Evolutionary conservation across 768 basidiomycete species (phyloP).

Genomic region (Hysterangium stoloniferum): DNA sequence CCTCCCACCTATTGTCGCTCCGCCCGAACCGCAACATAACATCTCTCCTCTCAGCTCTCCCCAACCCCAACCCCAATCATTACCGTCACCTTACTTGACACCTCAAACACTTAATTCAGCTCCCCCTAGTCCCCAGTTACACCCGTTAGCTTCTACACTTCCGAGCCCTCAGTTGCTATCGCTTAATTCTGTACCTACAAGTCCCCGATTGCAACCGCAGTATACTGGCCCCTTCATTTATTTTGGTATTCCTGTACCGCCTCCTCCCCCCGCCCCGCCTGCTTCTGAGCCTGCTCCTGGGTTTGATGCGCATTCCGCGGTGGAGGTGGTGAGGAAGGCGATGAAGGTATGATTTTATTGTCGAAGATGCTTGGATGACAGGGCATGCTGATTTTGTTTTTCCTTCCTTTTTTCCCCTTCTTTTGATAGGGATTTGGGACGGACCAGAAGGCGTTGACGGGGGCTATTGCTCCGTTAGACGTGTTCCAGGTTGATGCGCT

Average conservation of each 20-base stretch:
- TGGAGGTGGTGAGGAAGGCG: conserved; percentile 5
- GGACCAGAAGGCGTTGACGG: conserved; percentile 8
- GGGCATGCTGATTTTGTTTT: not conserved
- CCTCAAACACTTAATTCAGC: not conserved
- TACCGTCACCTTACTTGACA: not conserved
- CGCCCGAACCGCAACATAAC: not conserved
- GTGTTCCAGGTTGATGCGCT: conserved; percentile 8
- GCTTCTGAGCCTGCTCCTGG: conserved; percentile 1
- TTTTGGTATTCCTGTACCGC: conserved; percentile 7
- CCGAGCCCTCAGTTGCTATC: not conserved
- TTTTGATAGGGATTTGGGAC: conserved; percentile 9
- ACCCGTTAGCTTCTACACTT: not conserved
- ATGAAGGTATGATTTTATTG: not conserved
- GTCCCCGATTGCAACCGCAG: not conserved
- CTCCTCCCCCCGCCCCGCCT: conserved; percentile 6
- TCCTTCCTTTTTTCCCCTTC: not conserved
- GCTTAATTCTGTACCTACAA: not conserved
- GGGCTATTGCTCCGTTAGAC: conserved; percentile 6
- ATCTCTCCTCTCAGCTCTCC: not conserved
- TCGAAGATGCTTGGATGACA: not conserved
- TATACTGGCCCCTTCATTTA: conserved; percentile 4
- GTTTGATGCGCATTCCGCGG: conserved; percentile 3
- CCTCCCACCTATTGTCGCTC: not conserved
- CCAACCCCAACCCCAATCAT: not conserved
- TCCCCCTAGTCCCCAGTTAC: not conserved